Evolutionary conservation across 176 grass and related monocot genomes (phyloP).

Genomic region (Areca catechu): DNA sequence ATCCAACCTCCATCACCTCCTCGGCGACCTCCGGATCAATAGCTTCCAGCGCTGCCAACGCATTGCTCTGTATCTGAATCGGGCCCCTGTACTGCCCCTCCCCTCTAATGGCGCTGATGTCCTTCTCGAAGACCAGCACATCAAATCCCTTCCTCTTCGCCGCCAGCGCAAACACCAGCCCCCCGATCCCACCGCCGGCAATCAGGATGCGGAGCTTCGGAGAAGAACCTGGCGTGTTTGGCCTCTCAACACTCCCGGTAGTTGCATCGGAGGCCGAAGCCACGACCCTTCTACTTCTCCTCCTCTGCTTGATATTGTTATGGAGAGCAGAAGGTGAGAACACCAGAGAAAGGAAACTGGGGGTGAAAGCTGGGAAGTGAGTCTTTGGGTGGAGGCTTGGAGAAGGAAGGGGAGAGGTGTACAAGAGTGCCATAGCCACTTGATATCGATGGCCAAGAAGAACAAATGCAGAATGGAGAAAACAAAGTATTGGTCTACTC

Average conservation of each 20-base stretch:
- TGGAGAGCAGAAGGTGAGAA: no score
- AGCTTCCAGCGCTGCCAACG: constrained; percentile 74
- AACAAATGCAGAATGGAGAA: no score
- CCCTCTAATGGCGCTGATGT: constrained; percentile 76
- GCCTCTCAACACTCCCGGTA: background rate
- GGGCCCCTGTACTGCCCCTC: constrained; percentile 93
- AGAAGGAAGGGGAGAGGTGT: background rate
- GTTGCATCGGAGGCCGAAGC: background rate
- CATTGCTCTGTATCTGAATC: constrained; percentile 99
- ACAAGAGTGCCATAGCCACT: background rate
- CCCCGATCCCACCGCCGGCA: constrained; percentile 85
- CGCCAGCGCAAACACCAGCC: constrained; percentile 74
- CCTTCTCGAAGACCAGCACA: constrained; percentile 90
- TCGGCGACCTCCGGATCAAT: constrained; percentile 79
- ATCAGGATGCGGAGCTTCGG: constrained; percentile 57
- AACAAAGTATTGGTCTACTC: no score
- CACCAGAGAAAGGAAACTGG: no score
- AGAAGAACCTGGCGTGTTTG: background rate
- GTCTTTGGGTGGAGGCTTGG: background rate
- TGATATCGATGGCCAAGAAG: background rate
- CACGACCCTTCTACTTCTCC: background rate
- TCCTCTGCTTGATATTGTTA: background rate
- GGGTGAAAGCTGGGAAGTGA: background rate
- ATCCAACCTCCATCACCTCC: constrained; percentile 71
- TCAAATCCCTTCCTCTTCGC: constrained; percentile 84